A percentile compares a stretch with the other conserved stretches of the same genome.
Conservation (phyloP, 352 stramenopile genomes). For the Globisporangium emineosum region DNA sequence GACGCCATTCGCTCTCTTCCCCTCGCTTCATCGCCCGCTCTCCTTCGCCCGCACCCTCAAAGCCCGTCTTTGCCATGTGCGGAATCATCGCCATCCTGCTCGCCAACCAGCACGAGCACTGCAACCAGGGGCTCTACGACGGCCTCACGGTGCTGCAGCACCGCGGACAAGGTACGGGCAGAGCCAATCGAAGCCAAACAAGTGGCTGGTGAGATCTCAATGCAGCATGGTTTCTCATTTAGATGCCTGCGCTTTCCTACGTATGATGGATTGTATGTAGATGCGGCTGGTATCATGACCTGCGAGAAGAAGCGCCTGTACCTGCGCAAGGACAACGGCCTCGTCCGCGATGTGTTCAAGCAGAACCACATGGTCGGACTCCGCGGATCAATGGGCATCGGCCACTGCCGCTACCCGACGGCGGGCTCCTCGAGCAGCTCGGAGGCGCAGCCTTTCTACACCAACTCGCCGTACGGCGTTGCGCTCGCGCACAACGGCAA, state of each 20-base stretch:
- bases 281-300: slow-evolving; percentile 96
- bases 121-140: slow-evolving; percentile 95
- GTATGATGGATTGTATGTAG: slow-evolving; percentile 22
- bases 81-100: slow-evolving; percentile 97
- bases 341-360: slow-evolving; percentile 98
- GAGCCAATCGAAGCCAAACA: not conserved
- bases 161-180: slow-evolving; percentile 89
- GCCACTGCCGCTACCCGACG: slow-evolving; percentile 98
- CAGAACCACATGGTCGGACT: slow-evolving; percentile 97
- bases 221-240: not conserved
- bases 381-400: slow-evolving; percentile 95
- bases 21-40: not conserved
- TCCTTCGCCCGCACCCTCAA: not conserved
- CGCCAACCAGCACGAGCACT: slow-evolving; percentile 93
- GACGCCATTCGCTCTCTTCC: slow-evolving; percentile 6
- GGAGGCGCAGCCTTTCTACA: slow-evolving; percentile 98
- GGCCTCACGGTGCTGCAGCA: slow-evolving; percentile 98
- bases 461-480: slow-evolving; percentile 98
- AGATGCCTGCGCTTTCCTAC: not conserved
- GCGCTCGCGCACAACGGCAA: slow-evolving; percentile 98
- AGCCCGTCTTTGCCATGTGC: slow-evolving; percentile 86
- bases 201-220: not conserved
- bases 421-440: slow-evolving; percentile 89
- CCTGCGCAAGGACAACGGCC: slow-evolving; percentile 98
- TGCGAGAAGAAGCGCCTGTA: slow-evolving; percentile 91